Base-by-base conservation (phyloP, 306 rosid genomes). In the Prunus fruticosa region DNA sequence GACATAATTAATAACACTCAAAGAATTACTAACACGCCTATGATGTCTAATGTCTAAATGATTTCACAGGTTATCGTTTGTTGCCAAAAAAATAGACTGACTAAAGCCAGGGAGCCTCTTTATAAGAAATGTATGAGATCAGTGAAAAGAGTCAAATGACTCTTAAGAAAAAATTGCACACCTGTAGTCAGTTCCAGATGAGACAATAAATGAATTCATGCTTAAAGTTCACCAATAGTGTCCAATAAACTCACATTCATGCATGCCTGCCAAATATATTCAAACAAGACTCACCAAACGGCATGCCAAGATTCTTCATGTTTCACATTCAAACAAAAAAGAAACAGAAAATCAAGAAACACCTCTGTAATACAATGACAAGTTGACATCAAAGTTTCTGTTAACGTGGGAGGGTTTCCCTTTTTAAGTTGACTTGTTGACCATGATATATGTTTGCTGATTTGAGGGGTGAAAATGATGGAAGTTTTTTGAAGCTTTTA, bases 131-230 rank as follows among this genome's bases (percentile, higher is more conserved):
- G 45, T 81, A 91, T 72, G 97, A 93, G 80, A 83, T 81, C 50
- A 88, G 68, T 45, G 89, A 89, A 5, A 90, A 63, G 91, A 84
- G 58, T 72, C 74, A 23, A 52, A 8, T 54, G 57, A 67, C 19
- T 69, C 72, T 6, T 70, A 65, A 2, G 93, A 88, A 50, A 85
- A 82, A 71, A 84, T 91, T 71, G 53, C 76, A n/a, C 96, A 87
- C 58, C 97, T 72, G 76, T n/a, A n/a, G 78, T 28, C 95, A 93
- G 67, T 86, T 93, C 86, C 86, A 86, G 96, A 97, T 90, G 80
- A 38, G 9, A 84, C 7, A 45, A 60, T 52, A 57, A 64, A 61
- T 77, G 25, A 73, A 57, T 62, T 63, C 19, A 16, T 80, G 30
- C 20, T 81, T 61, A 20, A 3, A 10, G 28, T 54, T 49, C 50